Evolutionary conservation across 345 rosid genomes (phyloP), one percentile per base, ranked within the genome.

Genomic region (Populus simonii): DNA sequence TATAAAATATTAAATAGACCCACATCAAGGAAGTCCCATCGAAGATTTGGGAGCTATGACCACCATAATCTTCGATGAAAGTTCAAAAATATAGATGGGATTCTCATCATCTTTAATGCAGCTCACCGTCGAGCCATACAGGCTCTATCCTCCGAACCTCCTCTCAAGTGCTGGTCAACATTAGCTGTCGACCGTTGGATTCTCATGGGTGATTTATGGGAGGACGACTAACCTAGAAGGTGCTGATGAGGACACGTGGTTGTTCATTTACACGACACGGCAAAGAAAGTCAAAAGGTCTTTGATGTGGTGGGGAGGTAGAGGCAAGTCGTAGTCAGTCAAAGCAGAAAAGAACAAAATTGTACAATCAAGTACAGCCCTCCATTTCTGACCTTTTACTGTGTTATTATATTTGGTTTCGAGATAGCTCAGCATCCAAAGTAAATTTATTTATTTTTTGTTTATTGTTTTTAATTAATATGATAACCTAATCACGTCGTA

Each of bases 341-440:
- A 57, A n/a, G 27, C 8, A 57, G 63, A 57, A n/a, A 57, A 59
- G 27, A n/a, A n/a, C 29, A n/a, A 10, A 13, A 59, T 59, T 1
- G 63, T 59, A 59, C 63, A 59, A 59, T n/a, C 63, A 59, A 59
- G 63, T n/a, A 59, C 63, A 59, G 63, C 63, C 29, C 63, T n/a
- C 63, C 9, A 55, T 55, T 55, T 47, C 3, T 47, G 51, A 47
- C 51, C 18, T 15, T 2, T 41, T 10, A 10, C 45, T 10, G 45
- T 41, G 45, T 9, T 41, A 2, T 41, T 41, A 41, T 41, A 41
- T 41, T 41, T 41, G 45, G 45, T 41, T 12, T 9, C 2, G 3
- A 41, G 13, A 41, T 41, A 41, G 13, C 45, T 41, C 45, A 41
- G 45, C 45, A 41, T 41, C 45, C 45, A 41, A 41, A 10, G 45